phyloP scores from a whole-genome alignment of 2,329 filamentous ascomycete species.

The Rosellinia necatrix region DNA sequence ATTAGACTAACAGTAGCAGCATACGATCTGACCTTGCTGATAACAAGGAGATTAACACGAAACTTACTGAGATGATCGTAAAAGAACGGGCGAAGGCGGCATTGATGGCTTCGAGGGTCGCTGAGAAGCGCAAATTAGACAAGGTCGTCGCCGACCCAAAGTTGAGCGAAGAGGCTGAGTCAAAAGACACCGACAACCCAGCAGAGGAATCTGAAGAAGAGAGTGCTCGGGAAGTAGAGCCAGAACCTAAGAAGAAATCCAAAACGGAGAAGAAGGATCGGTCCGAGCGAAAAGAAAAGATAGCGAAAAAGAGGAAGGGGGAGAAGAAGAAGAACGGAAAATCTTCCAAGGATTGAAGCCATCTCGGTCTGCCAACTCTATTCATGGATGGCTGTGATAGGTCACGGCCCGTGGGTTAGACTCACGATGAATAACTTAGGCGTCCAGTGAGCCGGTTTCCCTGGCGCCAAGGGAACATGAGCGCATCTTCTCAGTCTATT shows the following conservation, averaged over 20 bases:
- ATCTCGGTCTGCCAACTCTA: too few relatives aligned
- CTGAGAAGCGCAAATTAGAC: slow-evolving; percentile 40
- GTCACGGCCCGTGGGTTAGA: too few relatives aligned
- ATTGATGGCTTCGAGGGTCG: slow-evolving; percentile 48
- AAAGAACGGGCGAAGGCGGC: slow-evolving; percentile 60
- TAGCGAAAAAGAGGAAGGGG: slow-evolving; percentile 30
- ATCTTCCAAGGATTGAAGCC: slow-evolving; percentile 22
- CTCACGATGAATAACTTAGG: too few relatives aligned
- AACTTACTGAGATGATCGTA: slow-evolving; percentile 60
- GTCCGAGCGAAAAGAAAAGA: slow-evolving; percentile 40
- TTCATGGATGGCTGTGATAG: too few relatives aligned
- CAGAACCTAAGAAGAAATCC: slow-evolving; percentile 47
- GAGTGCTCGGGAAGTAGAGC: slow-evolving; percentile 4
- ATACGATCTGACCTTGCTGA: slow-evolving; percentile 75
- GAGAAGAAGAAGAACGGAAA: slow-evolving; percentile 42
- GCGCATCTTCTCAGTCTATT: too few relatives aligned
- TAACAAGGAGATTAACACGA: slow-evolving; percentile 56
- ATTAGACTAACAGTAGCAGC: too few relatives aligned
- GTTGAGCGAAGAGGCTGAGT: slow-evolving; percentile 28
- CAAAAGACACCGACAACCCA: slow-evolving; percentile 26
- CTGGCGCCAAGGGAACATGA: too few relatives aligned
- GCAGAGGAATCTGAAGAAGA: slow-evolving; percentile 44
- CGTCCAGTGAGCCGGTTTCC: too few relatives aligned
- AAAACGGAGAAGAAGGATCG: slow-evolving; percentile 45
- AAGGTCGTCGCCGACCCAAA: slow-evolving; percentile 28